Evolutionary conservation across 2,329 filamentous ascomycete genomes (phyloP).

Genomic region (Aspergillus amoenus): DNA sequence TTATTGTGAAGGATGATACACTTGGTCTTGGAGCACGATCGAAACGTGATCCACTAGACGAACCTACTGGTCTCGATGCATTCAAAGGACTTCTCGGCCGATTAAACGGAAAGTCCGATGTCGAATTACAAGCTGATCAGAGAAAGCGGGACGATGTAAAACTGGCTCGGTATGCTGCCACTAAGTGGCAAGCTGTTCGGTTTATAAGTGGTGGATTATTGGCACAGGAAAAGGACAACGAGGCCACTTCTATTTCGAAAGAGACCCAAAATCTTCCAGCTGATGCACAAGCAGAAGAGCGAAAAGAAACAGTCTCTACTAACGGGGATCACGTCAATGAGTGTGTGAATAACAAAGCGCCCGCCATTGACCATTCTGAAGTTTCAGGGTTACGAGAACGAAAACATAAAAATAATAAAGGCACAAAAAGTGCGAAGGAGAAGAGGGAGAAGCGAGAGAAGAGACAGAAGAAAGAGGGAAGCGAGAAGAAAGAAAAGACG

Average conservation of each 20-base stretch:
- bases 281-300: not conserved
- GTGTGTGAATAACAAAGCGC: not conserved
- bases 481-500: conserved; percentile 29
- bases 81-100: conserved; percentile 84
- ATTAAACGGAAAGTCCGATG: conserved; percentile 82
- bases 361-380: not conserved
- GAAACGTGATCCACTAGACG: conserved; percentile 63
- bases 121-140: conserved; percentile 68
- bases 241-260: conserved; percentile 18
- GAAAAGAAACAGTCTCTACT: not conserved
- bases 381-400: not conserved
- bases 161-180: conserved; percentile 70
- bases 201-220: conserved; percentile 85
- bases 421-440: conserved; percentile 8
- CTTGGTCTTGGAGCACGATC: conserved; percentile 82
- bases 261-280: conserved; percentile 25
- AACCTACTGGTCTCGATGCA: conserved; percentile 80
- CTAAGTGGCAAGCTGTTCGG: conserved; percentile 75
- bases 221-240: conserved; percentile 57
- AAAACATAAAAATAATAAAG: conserved; percentile 12
- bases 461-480: conserved; percentile 15
- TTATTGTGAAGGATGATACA: conserved; percentile 84
- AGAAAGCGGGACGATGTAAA: conserved; percentile 67
- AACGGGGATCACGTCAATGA: not conserved
- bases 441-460: conserved; percentile 19